Evolutionary conservation across 1,139 yeast genomes (phyloP), one percentile per base, ranked within the genome.

Genomic region (Spencermartinsiella ligniputridi): DNA sequence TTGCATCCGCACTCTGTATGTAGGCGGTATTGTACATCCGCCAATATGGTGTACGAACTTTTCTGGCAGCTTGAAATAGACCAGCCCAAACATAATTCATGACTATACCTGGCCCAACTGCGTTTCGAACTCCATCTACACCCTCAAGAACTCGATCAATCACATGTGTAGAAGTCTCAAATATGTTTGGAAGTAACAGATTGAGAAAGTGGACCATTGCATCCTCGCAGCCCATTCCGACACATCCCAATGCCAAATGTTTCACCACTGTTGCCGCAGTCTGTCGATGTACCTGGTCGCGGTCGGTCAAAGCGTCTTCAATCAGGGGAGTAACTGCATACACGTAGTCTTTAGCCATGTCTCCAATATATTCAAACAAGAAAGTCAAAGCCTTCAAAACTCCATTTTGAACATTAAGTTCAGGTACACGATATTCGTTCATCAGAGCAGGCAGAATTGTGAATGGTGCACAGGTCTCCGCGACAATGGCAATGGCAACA

Each of bases 401-500:
- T 70, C 98, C 98, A 62, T 92, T 92, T 61, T 92, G 97, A 4
- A 92, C 97, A 58, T 90, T 90, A 47, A 83, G 79, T 53, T 92
- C 97, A 0, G 96, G 97, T 3, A 86, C 85, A 44, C 95, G 74
- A 60, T 92, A 94, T 62, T 92, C 98, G 62, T 92, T 90, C 96
- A 94, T 87, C 37, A 94, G 70, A 0, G 96, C 96, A 0, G 99
- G 98, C n/a, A 94, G 66, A 0, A 92, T 96, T 0, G 97, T 87
- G 63, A 87, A 92, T 0, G 98, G 97, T 0, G 87, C 79, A 67
- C 98, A 92, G 0, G 85, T 81, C 47, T 90, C 95, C 0, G 98
- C 97, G 12, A 94, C 96, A 56, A 94, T 90, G 30, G 96, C 98
- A 55, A 94, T 87, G 0, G 99, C 99, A 35, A 94, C 97, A 1